These are phyloP conservation scores for Anisogramma anomala DNA, from an alignment of 2,329 filamentous ascomycete species.

Conservation along the genomic window DNA sequence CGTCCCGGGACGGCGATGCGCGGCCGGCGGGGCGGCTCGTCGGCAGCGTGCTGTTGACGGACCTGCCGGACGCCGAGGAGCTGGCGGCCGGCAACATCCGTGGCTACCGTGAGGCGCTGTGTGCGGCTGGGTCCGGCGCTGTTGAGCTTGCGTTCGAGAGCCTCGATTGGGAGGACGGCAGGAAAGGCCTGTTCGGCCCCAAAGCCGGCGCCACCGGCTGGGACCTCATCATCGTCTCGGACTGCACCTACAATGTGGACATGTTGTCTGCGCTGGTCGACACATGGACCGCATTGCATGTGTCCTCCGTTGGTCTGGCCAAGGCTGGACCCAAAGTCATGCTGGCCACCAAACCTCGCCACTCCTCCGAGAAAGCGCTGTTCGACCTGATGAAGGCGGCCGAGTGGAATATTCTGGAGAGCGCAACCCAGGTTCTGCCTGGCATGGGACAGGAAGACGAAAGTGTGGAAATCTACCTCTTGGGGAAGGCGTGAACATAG, in stretches of 20 bases:
- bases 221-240: slow-evolving; percentile 45
- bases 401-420: slow-evolving; percentile 33
- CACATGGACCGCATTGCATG: slow-evolving; percentile 39
- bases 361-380: slow-evolving; percentile 38
- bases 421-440: slow-evolving; percentile 33
- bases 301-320: slow-evolving; percentile 13
- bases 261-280: slow-evolving; percentile 41
- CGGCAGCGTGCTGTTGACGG: slow-evolving; percentile 37
- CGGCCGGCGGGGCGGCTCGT: too few species aligned
- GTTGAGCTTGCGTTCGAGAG: slow-evolving; percentile 34
- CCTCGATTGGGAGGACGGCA: slow-evolving; percentile 45
- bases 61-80: slow-evolving; percentile 42
- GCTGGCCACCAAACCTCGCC: slow-evolving; percentile 44
- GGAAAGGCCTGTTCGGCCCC: slow-evolving; percentile 32
- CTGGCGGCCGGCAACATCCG: slow-evolving; percentile 37
- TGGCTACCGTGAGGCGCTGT: slow-evolving; percentile 15
- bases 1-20: too few species aligned
- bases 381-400: slow-evolving; percentile 35
- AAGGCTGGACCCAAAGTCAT: slow-evolving; percentile 30
- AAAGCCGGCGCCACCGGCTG: slow-evolving; percentile 30
- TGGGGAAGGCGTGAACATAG: slow-evolving; percentile 25
- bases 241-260: slow-evolving; percentile 52
- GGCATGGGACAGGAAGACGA: slow-evolving; percentile 34
- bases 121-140: background rate
- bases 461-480: slow-evolving; percentile 41